Evolutionary conservation across 345 rosid genomes (phyloP).

Genomic region (Fremontodendron californicum): DNA sequence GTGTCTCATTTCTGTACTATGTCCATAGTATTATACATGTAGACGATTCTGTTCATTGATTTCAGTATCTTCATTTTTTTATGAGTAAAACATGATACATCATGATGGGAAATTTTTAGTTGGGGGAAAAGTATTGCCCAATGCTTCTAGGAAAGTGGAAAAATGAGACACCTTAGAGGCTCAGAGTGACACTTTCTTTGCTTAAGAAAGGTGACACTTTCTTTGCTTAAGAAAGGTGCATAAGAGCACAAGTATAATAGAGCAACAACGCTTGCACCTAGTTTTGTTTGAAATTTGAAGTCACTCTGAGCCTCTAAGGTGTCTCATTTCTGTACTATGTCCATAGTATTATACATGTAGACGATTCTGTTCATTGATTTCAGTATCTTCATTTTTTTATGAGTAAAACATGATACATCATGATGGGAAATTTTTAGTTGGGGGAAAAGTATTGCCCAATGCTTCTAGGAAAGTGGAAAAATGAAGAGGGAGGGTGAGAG

Average conservation of each 20-base stretch:
- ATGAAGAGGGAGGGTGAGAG: not conserved
- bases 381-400: not conserved
- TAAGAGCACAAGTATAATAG: not conserved
- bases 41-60: not conserved
- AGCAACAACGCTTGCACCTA: not conserved
- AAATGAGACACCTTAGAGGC: too few species aligned
- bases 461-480: not conserved
- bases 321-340: not conserved
- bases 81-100: not conserved
- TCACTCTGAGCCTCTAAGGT: not conserved
- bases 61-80: not conserved
- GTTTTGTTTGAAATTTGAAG: slow-evolving; percentile 1
- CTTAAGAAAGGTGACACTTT: not conserved
- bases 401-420: not conserved
- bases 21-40: too few species aligned
- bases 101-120: not conserved
- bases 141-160: not conserved
- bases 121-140: not conserved
- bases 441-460: not conserved
- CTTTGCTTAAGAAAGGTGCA: not conserved
- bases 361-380: not conserved
- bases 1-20: not conserved
- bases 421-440: not conserved
- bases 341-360: too few species aligned
- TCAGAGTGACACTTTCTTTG: too few species aligned